Evolutionary conservation across 176 grass and related monocot genomes (phyloP).

Genomic region (Lolium rigidum): DNA sequence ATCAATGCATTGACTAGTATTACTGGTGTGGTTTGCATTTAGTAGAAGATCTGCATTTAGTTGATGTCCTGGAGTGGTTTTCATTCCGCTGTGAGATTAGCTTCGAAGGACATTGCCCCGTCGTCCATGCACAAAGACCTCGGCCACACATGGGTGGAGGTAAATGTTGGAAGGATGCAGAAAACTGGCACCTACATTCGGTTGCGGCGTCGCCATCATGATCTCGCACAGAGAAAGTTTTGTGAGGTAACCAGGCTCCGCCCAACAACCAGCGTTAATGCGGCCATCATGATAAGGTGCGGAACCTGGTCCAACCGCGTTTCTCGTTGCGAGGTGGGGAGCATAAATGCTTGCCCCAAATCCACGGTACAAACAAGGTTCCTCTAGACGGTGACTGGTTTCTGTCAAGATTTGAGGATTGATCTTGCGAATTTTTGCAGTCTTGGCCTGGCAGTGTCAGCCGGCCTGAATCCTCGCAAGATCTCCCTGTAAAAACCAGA

Average conservation of each 20-base stretch:
- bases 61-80: neutral
- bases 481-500: too few relatives aligned
- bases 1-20: neutral
- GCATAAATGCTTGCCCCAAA: constrained; percentile 11
- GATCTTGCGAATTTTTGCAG: too few relatives aligned
- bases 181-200: neutral
- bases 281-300: constrained; percentile 18
- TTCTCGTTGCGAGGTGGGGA: constrained; percentile 28
- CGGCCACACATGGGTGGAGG: neutral
- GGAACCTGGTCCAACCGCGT: constrained; percentile 41
- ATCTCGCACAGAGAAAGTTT: neutral
- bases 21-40: neutral
- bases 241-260: neutral
- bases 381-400: neutral
- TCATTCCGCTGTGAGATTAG: neutral
- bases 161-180: neutral
- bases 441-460: too few relatives aligned
- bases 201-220: constrained; percentile 9
- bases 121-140: neutral
- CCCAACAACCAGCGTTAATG: constrained; percentile 33
- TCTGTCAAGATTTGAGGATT: neutral
- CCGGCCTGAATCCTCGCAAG: too few relatives aligned
- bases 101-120: neutral
- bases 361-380: neutral
- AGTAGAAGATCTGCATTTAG: neutral